Evolutionary conservation across 352 stramenopile genomes (phyloP).

Genomic region (Phytophthora agathidicida): DNA sequence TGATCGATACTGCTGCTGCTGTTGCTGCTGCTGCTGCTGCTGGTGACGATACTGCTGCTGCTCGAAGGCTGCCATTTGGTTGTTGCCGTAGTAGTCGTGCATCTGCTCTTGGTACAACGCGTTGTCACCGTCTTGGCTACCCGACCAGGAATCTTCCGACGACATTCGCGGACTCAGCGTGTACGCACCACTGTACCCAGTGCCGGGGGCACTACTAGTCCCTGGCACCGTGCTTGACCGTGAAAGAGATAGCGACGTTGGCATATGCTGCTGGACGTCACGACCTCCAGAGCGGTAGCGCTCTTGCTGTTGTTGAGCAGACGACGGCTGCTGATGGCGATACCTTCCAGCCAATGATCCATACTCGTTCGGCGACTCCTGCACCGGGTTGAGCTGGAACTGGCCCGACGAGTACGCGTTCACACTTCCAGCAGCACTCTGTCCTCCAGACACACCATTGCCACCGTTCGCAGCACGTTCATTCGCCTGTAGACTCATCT

Average conservation of each 20-base stretch:
- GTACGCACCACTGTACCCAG: conserved; percentile 46
- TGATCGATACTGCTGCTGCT: conserved; percentile 34
- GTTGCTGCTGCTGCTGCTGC: conserved; percentile 21
- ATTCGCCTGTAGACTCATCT: conserved; percentile 41
- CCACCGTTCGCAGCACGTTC: conserved; percentile 15
- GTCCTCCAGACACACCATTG: conserved; percentile 2
- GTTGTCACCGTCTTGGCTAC: conserved; percentile 50
- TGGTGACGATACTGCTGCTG: conserved; percentile 29
- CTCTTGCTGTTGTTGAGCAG: conserved; percentile 35
- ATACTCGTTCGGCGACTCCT: conserved; percentile 52
- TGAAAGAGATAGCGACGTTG: conserved; percentile 40
- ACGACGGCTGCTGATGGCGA: conserved; percentile 21
- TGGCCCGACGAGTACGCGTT: conserved; percentile 48
- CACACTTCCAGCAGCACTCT: conserved; percentile 6
- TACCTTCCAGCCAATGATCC: conserved; percentile 24
- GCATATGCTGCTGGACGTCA: conserved; percentile 25
- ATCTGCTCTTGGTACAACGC: conserved; percentile 49
- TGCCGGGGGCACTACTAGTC: conserved; percentile 34
- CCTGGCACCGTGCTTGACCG: conserved; percentile 45
- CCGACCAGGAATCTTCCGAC: conserved; percentile 58
- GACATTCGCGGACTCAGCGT: conserved; percentile 52
- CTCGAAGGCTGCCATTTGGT: conserved; percentile 29
- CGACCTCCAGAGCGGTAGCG: conserved; percentile 25
- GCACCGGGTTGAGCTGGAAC: conserved; percentile 58
- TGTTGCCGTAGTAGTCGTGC: conserved; percentile 55